phyloP scores from a whole-genome alignment of 2,329 filamentous ascomycete genomes.

The Colletotrichum sublineola region DNA sequence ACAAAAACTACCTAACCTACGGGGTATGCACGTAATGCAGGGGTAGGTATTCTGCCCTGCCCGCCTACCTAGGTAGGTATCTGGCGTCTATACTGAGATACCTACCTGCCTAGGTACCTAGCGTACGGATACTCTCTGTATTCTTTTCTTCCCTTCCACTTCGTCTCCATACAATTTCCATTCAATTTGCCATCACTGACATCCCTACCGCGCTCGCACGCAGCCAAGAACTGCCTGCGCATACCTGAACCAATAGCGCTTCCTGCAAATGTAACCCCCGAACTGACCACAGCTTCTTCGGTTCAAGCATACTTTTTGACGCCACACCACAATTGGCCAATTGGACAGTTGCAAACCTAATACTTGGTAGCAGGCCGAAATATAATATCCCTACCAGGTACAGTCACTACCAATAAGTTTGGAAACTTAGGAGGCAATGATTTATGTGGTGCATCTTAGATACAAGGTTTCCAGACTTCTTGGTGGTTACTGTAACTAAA shows the following conservation, averaged over 20 bases:
- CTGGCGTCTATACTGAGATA: no score
- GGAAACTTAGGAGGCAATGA: no score
- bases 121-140: no score
- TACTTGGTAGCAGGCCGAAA: no score
- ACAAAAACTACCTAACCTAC: no score
- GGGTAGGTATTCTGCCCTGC: background rate
- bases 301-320: slow-evolving; percentile 32
- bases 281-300: slow-evolving; percentile 24
- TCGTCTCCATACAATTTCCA: background rate
- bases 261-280: slow-evolving; percentile 23
- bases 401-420: no score
- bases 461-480: no score
- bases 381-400: no score
- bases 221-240: slow-evolving; percentile 25
- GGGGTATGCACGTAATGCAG: background rate
- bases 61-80: no score
- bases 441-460: no score
- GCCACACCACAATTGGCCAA: background rate
- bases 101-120: no score
- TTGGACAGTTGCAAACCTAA: background rate
- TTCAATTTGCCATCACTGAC: background rate
- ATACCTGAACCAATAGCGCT: slow-evolving; percentile 5
- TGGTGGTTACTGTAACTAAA: no score
- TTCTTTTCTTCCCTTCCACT: background rate
- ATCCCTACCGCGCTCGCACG: slow-evolving; percentile 20